Evolutionary conservation across 805 yeast genomes (phyloP), one percentile per base, ranked within the genome.

Genomic region (Kluyveromyces siamensis): DNA sequence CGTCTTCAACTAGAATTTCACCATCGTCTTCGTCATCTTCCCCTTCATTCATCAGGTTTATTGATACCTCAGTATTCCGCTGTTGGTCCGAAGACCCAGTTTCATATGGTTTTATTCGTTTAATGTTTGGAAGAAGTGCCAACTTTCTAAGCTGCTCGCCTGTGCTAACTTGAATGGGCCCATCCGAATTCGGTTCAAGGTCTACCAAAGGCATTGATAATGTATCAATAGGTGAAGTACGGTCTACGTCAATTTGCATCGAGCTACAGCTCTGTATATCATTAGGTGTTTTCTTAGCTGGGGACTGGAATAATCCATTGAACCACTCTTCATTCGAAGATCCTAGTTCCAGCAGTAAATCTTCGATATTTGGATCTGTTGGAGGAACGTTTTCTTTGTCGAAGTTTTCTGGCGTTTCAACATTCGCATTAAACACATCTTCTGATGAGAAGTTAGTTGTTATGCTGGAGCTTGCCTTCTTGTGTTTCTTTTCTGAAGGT

Each of bases 121-220:
- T 40, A 27, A 45, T 41, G 33, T 49, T 30, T 48, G 52, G 17
- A 14, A 63, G 49, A 7, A 63, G 45, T 2, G 68, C 65, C 17
- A 63, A 46, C 40, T 62, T 55, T 46, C 55, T 56, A 44, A 63
- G 52, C 43, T 63, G 68, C 17, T 63, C 68, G 33, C 45, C 45
- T 17, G 45, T 43, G 36, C 21, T 43, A n/a, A 43, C 39, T 17
- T 43, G 45, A 33, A 43, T 33, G 17, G 45, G 39, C 9, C 45
- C 45, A 21, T 43, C 45, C 27, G 51, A 44, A 30, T 48, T 44
- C 44, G 60, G 64, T 33, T 59, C 58, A 27, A 65, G 45, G 35
- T 65, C 69, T 58, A 63, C 59, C 45, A 64, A 40, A 2, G 68
- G 67, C 66, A 65, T 65, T 1, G 69, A 65, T 27, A 65, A 49